These are phyloP conservation scores for Globisporangium paddicum DNA, from an alignment of 352 stramenopile species.

Conservation along the genomic window DNA sequence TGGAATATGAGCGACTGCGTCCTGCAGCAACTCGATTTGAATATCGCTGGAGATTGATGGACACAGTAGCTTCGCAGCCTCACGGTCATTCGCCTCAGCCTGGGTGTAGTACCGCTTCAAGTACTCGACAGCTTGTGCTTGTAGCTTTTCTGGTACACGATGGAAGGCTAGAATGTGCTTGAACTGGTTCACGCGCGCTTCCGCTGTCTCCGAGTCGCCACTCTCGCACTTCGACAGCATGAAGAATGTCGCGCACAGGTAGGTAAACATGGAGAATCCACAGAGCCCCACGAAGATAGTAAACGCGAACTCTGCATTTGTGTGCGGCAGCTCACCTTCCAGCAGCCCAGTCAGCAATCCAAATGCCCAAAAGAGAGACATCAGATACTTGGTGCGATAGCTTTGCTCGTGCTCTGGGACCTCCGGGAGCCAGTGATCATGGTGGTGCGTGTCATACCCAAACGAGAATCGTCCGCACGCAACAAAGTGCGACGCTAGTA, in stretches of 20 bases:
- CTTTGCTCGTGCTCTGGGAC: constrained; percentile 11
- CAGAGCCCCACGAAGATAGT: constrained; percentile 50
- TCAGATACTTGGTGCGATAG: constrained; percentile 31
- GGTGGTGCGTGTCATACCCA: constrained; percentile 31
- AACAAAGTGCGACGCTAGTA: constrained; percentile 48
- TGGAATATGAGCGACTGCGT: constrained; percentile 44
- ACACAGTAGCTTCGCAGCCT: constrained; percentile 50
- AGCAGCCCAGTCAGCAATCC: constrained; percentile 50
- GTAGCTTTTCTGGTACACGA: constrained; percentile 39
- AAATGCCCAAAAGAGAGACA: constrained; percentile 66
- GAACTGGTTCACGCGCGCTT: constrained; percentile 64
- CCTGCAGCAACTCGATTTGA: constrained; percentile 56
- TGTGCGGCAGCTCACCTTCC: constrained; percentile 54
- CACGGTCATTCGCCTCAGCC: constrained; percentile 54
- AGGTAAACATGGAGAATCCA: constrained; percentile 66
- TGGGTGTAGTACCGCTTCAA: constrained; percentile 65
- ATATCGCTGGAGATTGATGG: constrained; percentile 68
- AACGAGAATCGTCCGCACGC: constrained; percentile 51
- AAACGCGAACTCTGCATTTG: constrained; percentile 49
- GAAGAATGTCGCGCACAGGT: constrained; percentile 71
- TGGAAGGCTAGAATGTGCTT: constrained; percentile 65
- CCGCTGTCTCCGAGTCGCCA: constrained; percentile 42
- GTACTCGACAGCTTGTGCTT: constrained; percentile 55
- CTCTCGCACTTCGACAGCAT: constrained; percentile 68
- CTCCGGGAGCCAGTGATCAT: constrained; percentile 46